These are phyloP conservation scores for Fusarium austroafricanum DNA, from an alignment of 2,329 filamentous ascomycete species.

Conservation along the genomic window DNA sequence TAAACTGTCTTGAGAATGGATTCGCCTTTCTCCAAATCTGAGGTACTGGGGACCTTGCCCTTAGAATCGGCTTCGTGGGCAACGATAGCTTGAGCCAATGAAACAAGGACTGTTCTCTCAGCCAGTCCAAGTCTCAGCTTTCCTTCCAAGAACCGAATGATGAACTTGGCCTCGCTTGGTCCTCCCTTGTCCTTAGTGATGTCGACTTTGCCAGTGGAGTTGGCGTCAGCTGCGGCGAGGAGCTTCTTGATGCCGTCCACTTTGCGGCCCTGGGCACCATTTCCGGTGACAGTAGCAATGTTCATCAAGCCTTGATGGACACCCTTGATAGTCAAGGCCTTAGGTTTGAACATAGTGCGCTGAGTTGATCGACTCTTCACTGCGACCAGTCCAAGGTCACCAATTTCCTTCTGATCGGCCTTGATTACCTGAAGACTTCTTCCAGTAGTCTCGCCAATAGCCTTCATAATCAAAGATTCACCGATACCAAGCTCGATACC, in stretches of 20 bases:
- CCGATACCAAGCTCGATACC: conserved; percentile 98
- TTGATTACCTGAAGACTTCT: conserved; percentile 91
- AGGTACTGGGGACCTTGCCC: conserved; percentile 76
- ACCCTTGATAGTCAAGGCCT: conserved; percentile 84
- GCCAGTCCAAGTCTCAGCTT: conserved; percentile 92
- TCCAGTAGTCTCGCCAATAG: conserved; percentile 93
- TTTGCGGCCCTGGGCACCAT: conserved; percentile 89
- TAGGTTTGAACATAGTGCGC: conserved; percentile 98
- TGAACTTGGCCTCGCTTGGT: conserved; percentile 92
- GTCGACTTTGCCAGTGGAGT: conserved; percentile 81
- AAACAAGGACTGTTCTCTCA: conserved; percentile 90
- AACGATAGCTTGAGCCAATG: conserved; percentile 88
- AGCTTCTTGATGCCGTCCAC: conserved; percentile 96
- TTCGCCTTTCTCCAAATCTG: conserved; percentile 86
- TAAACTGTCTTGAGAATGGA: conserved; percentile 89
- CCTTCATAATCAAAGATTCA: conserved; percentile 98
- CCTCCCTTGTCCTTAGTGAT: conserved; percentile 94
- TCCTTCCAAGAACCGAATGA: conserved; percentile 92
- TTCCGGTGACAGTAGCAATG: conserved; percentile 88
- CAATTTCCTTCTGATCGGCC: conserved; percentile 94
- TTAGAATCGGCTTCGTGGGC: conserved; percentile 81
- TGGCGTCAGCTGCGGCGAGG: conserved; percentile 86
- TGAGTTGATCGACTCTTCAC: conserved; percentile 96
- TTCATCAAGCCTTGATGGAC: conserved; percentile 89
- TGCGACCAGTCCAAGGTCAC: conserved; percentile 92